These are phyloP conservation scores for Trichosporon sp. DNA, from an alignment of 1,284 basidiomycete genomes.

Conservation along the genomic window DNA sequence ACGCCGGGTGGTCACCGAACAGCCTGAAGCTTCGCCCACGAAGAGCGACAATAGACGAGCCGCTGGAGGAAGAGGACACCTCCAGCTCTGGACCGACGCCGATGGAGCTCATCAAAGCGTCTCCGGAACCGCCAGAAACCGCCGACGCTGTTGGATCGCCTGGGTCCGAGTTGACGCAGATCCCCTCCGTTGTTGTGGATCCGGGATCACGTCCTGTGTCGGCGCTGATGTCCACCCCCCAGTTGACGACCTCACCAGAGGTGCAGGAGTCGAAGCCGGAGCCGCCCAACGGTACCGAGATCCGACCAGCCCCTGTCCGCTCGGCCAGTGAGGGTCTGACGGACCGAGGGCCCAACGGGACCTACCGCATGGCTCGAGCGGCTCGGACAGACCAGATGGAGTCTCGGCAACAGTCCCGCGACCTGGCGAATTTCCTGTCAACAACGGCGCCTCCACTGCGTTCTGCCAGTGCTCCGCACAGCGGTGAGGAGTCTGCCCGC, in stretches of 20 bases:
- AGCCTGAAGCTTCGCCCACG: conserved; percentile 17
- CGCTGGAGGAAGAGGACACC: conserved; percentile 30
- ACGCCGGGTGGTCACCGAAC: conserved; percentile 1
- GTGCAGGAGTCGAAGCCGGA: background rate
- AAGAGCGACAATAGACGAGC: conserved; percentile 36
- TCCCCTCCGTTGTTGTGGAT: background rate
- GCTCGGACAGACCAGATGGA: conserved; percentile 7
- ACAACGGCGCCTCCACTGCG: conserved; percentile 25
- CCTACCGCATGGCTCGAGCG: background rate
- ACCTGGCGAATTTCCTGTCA: conserved; percentile 43
- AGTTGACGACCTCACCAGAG: background rate
- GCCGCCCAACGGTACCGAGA: background rate
- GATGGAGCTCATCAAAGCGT: background rate
- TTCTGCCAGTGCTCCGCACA: background rate
- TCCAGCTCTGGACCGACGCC: background rate
- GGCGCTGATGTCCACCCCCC: background rate
- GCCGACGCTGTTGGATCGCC: background rate
- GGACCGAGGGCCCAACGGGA: background rate
- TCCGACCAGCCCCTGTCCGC: background rate
- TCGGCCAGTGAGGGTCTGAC: conserved; percentile 13
- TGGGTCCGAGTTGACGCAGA: background rate
- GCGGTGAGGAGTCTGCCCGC: background rate
- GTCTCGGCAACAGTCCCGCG: conserved; percentile 25
- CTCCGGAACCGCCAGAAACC: background rate
- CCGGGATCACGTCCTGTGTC: background rate